Evolutionary conservation across 2,329 filamentous ascomycete genomes (phyloP).

Genomic region (Fusarium verrucosum): DNA sequence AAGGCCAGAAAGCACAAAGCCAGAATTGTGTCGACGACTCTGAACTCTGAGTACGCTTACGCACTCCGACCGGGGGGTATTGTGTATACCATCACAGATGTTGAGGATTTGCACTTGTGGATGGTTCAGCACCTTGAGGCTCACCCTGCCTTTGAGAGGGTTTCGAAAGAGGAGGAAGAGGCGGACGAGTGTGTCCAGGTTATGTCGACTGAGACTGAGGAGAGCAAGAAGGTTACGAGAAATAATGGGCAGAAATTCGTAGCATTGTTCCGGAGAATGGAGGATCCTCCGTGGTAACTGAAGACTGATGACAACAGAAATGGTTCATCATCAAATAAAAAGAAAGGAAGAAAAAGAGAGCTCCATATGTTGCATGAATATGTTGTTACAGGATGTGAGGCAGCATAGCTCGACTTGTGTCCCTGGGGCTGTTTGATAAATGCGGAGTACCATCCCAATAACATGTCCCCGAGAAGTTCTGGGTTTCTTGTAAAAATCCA

Average conservation of each 20-base stretch:
- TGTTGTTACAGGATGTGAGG: neutral
- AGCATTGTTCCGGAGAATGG: conserved; percentile 82
- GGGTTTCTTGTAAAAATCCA: too few species aligned
- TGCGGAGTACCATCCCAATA: neutral
- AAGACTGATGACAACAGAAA: neutral
- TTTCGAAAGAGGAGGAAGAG: conserved; percentile 73
- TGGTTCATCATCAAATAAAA: neutral
- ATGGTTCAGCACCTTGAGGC: conserved; percentile 87
- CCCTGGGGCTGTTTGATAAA: too few species aligned
- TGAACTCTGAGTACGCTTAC: conserved; percentile 94
- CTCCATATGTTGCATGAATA: neutral
- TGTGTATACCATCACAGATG: conserved; percentile 96
- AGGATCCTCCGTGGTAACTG: conserved; percentile 80
- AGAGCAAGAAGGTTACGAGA: conserved; percentile 94
- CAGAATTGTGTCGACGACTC: conserved; percentile 85
- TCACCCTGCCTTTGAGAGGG: conserved; percentile 80
- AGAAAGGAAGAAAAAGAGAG: too few species aligned
- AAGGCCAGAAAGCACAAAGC: conserved; percentile 98
- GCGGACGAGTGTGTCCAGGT: conserved; percentile 75
- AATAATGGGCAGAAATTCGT: conserved; percentile 93
- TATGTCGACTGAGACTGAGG: conserved; percentile 89
- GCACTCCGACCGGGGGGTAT: conserved; percentile 83
- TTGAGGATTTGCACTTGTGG: conserved; percentile 92
- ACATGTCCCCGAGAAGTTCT: neutral
- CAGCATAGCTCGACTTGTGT: too few species aligned